phyloP scores from a whole-genome alignment of 176 grass and related monocot genomes.

The Triticum urartu region DNA sequence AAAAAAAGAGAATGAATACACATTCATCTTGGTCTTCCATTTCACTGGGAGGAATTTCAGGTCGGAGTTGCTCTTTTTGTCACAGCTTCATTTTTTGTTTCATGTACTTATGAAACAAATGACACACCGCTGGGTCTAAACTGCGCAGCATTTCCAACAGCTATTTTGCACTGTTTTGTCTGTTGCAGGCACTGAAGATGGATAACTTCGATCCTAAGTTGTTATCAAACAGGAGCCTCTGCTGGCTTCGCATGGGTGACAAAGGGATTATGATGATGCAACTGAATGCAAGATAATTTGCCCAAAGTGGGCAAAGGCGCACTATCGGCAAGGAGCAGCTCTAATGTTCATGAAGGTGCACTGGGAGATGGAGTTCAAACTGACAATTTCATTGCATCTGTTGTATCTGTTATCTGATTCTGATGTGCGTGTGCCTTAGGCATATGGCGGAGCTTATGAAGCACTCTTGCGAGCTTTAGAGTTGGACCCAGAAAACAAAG shows the following conservation, averaged over 20 bases:
- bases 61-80: neutral
- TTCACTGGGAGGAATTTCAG: neutral
- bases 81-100: neutral
- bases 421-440: no score
- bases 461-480: no score
- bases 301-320: conserved; percentile 33
- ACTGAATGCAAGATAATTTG: conserved; percentile 8
- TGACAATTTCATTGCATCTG: neutral
- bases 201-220: conserved; percentile 22
- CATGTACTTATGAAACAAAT: neutral
- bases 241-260: conserved; percentile 41
- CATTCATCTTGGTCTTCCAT: neutral
- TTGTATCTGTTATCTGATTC: neutral
- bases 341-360: conserved; percentile 34
- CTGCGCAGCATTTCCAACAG: neutral
- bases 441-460: no score
- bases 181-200: conserved; percentile 33
- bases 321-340: conserved; percentile 30
- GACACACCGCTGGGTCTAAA: neutral
- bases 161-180: neutral
- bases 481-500: no score
- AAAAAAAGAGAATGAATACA: neutral
- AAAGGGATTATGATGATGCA: conserved; percentile 30
- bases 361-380: neutral
- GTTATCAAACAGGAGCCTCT: conserved; percentile 49